Base-by-base conservation (phyloP, 257 asterid species). In the Hygrophila difformis region DNA sequence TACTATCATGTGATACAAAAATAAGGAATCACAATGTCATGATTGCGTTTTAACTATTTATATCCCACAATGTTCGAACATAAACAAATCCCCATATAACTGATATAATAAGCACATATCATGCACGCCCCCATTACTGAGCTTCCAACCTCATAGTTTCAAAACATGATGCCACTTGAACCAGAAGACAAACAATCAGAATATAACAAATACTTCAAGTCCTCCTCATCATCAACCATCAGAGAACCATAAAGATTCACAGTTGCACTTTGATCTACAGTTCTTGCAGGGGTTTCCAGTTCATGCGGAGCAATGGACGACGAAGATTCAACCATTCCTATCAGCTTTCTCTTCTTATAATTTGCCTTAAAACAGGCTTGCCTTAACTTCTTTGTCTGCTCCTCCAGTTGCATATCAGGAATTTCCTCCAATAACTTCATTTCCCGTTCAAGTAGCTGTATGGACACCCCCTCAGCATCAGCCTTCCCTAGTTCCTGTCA, bases 351-450 rank as follows among this genome's bases (percentile, higher is more conserved):
- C 71, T 59, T 83, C 76, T 79, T 83, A 60, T 71, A 76, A 33
- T 63, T 82, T 0, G 91, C 87, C 63, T 82, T 82, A 44, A 82
- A 80, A 40, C 74, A 83, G 0, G 82, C 78, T 63, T 83, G 81
- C 11, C 93, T 67, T 8, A 77, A 46, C 20, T 75, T 84, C 65
- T 80, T 78, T 0, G 85, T 77, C 50, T 62, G 59, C 15, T 50
- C 64, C 39, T 65, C 77, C 18, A 80, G 44, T 35, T 77, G 69
- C 70, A 59, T 19, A 33, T 74, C 72, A 0, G 94, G 81, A 0
- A 64, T 24, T 44, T 72, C 74, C 52, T 77, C 83, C 60, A 80
- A 24, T 36, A 59, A 10, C 48, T 57, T 70, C 72, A 47, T 77
- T 47, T 68, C 76, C 28, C 47, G 33, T 59, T 79, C 87, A 54